These are phyloP conservation scores for Simplicillium aogashimaense DNA, from an alignment of 2,329 filamentous ascomycete genomes.

Conservation along the genomic window DNA sequence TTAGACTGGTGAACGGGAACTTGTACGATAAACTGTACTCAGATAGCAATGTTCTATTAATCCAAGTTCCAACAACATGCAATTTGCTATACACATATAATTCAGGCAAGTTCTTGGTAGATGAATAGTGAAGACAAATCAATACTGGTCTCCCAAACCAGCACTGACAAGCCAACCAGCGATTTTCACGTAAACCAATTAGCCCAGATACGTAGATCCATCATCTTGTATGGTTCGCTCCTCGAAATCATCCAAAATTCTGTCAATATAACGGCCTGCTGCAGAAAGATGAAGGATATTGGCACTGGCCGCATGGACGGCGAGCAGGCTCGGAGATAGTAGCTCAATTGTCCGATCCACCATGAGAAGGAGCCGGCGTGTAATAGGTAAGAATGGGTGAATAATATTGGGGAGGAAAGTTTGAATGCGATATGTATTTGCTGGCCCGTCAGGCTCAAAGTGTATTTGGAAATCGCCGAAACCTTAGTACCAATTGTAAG, in stretches of 20 bases:
- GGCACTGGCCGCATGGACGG: slow-evolving; percentile 20
- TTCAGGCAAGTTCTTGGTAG: no score
- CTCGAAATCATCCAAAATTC: slow-evolving; percentile 40
- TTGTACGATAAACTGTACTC: no score
- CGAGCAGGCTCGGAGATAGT: slow-evolving; percentile 20
- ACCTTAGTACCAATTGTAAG: slow-evolving; percentile 6
- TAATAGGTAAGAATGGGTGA: slow-evolving; percentile 14
- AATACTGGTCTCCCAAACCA: not conserved
- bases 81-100: no score
- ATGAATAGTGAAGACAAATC: no score
- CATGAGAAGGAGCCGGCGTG: slow-evolving; percentile 17
- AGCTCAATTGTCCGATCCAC: slow-evolving; percentile 17
- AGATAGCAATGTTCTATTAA: no score
- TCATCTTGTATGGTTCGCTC: slow-evolving; percentile 1
- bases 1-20: no score
- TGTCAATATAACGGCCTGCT: slow-evolving; percentile 20
- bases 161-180: slow-evolving; percentile 1
- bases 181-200: slow-evolving; percentile 1
- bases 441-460: slow-evolving; percentile 8
- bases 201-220: slow-evolving; percentile 1
- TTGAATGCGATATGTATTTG: slow-evolving; percentile 12
- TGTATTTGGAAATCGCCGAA: slow-evolving; percentile 14
- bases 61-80: no score
- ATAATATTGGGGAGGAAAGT: slow-evolving; percentile 7
- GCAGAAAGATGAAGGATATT: slow-evolving; percentile 21